phyloP scores from a whole-genome alignment of 192 early-diverging fungal genomes.

The Gamsiella multidivaricata region DNA sequence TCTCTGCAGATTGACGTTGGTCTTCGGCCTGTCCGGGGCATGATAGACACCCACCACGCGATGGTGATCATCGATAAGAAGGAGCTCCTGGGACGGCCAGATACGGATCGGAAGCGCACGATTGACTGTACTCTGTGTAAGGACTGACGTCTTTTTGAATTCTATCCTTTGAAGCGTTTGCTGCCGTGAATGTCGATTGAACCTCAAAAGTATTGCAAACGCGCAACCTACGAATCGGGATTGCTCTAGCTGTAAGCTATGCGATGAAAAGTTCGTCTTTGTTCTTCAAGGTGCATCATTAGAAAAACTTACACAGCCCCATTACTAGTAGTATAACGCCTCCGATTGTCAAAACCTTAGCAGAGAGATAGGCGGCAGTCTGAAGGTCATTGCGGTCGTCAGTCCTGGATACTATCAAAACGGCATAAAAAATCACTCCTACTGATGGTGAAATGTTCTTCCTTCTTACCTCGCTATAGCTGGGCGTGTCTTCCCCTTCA shows the following conservation, averaged over 20 bases:
- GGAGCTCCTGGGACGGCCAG: slow-evolving; percentile 16
- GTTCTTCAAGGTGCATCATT: neutral
- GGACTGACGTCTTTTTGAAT: neutral
- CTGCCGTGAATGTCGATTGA: slow-evolving; percentile 4
- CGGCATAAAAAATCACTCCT: neutral
- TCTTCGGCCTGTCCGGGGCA: neutral
- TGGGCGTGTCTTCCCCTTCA: neutral
- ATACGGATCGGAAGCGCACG: slow-evolving; percentile 6
- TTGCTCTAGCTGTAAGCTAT: no score
- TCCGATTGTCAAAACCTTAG: slow-evolving; percentile 12
- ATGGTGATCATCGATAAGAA: neutral
- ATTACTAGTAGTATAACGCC: slow-evolving; percentile 12
- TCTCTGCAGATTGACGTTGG: neutral
- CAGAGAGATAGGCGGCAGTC: slow-evolving; percentile 18
- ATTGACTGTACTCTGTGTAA: slow-evolving; percentile 16
- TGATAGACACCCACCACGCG: neutral
- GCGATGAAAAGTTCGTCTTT: neutral
- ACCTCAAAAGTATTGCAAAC: slow-evolving; percentile 10
- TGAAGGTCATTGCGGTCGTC: neutral
- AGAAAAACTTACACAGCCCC: slow-evolving; percentile 6
- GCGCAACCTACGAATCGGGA: slow-evolving; percentile 15
- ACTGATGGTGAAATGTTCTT: no score
- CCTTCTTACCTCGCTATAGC: neutral
- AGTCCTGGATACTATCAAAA: neutral
- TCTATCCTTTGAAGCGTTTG: slow-evolving; percentile 3